These are phyloP conservation scores for Cystofilobasidium bisporidii DNA, from an alignment of 768 basidiomycete species.

Conservation along the genomic window DNA sequence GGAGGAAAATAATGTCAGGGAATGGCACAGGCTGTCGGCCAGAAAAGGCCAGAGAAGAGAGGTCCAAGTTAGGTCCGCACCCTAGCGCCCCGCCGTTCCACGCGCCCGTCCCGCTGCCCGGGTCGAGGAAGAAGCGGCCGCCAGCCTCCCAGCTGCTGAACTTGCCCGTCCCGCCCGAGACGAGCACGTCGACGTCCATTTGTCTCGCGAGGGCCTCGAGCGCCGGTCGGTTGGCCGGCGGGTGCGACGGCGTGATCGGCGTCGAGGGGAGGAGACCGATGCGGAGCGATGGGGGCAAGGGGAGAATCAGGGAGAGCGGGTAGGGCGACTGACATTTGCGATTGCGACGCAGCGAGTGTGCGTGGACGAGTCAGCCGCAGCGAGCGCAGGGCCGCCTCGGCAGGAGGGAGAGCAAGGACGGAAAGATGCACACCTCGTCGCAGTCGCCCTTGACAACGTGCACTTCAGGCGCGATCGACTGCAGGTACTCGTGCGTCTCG, in stretches of 20 bases:
- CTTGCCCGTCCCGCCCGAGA: slow-evolving; percentile 92
- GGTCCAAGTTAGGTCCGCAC: not conserved
- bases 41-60: no score
- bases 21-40: no score
- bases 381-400: no score
- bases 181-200: slow-evolving; percentile 94
- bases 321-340: slow-evolving; percentile 16
- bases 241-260: slow-evolving; percentile 89
- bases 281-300: slow-evolving; percentile 49
- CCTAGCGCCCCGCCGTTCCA: slow-evolving; percentile 5
- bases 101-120: slow-evolving; percentile 19
- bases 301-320: slow-evolving; percentile 20
- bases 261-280: slow-evolving; percentile 73
- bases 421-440: slow-evolving; percentile 81
- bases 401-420: no score
- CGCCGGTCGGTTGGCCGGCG: slow-evolving; percentile 72
- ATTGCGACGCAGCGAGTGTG: no score
- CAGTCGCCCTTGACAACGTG: slow-evolving; percentile 88
- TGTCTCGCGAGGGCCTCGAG: slow-evolving; percentile 77
- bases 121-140: slow-evolving; percentile 87
- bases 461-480: slow-evolving; percentile 87
- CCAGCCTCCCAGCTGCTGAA: slow-evolving; percentile 62
- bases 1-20: no score
- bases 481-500: slow-evolving; percentile 92
- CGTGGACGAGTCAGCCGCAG: no score